Evolutionary conservation across 192 early-diverging fungal species (phyloP).

Genomic region (Radiomyces spectabilis): DNA sequence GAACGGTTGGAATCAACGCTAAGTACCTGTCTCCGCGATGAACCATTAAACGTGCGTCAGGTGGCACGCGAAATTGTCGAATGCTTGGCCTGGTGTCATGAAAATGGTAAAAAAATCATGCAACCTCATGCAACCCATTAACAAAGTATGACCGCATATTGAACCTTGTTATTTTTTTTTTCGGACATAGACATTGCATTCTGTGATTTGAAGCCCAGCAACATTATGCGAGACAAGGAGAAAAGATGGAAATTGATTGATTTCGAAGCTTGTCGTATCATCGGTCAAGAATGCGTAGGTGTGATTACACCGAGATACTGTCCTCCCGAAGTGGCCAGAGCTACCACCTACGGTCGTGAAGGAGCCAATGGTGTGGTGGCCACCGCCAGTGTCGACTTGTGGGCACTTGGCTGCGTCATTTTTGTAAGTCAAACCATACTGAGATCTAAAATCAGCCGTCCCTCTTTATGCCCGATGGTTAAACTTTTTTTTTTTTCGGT

Average conservation of each 20-base stretch:
- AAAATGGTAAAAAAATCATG: constrained; percentile 12
- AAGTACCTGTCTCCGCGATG: constrained; percentile 13
- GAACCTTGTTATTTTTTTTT: no score
- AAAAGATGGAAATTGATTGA: constrained; percentile 44
- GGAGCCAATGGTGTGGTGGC: constrained; percentile 37
- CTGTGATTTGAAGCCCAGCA: constrained; percentile 44
- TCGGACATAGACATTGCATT: constrained; percentile 42
- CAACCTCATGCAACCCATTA: no score
- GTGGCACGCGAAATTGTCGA: constrained; percentile 33
- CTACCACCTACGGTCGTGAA: constrained; percentile 36
- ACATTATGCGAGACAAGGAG: constrained; percentile 36
- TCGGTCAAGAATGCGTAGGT: constrained; percentile 36
- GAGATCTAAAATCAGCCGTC: no score
- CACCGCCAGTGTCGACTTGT: constrained; percentile 38
- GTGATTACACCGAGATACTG: constrained; percentile 44
- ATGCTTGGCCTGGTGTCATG: constrained; percentile 39
- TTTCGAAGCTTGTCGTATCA: constrained; percentile 37
- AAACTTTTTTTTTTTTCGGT: no score
- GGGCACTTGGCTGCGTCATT: constrained; percentile 43
- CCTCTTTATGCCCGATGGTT: no score
- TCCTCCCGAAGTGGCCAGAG: constrained; percentile 40
- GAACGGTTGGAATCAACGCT: constrained; percentile 40
- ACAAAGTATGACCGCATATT: no score
- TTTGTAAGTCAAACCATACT: no score
- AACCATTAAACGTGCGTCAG: constrained; percentile 3